Conservation (phyloP, 2,329 filamentous ascomycete species). For the Penicillium sp. region DNA sequence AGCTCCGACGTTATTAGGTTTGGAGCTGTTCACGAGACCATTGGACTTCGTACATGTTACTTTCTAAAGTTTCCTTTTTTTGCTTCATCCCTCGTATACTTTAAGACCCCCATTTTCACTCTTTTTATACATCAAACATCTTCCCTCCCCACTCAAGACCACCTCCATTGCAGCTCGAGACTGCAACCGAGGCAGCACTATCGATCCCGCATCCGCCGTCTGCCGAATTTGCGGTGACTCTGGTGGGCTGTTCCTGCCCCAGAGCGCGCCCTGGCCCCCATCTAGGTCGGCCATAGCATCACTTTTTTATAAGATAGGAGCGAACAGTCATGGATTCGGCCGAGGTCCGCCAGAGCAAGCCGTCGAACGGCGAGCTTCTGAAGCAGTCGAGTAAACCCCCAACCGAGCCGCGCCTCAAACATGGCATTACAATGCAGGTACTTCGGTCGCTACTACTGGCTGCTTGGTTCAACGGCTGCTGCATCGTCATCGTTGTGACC, state of each 20-base stretch:
- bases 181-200: slow-evolving; percentile 4
- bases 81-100: background rate
- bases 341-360: slow-evolving; percentile 33
- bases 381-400: slow-evolving; percentile 18
- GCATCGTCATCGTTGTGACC: slow-evolving; percentile 47
- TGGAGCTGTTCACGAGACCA: slow-evolving; percentile 1
- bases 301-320: background rate
- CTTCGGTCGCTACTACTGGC: slow-evolving; percentile 43
- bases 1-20: slow-evolving; percentile 2
- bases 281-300: background rate
- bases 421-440: slow-evolving; percentile 45
- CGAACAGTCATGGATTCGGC: slow-evolving; percentile 28
- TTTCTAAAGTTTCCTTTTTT: background rate
- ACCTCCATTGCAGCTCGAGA: slow-evolving; percentile 1
- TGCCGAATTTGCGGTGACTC: slow-evolving; percentile 2
- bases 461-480: slow-evolving; percentile 45
- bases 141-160: background rate
- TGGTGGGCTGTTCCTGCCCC: background rate
- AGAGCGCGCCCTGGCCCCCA: background rate
- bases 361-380: slow-evolving; percentile 14
- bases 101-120: background rate
- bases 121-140: background rate
- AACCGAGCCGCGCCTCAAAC: slow-evolving; percentile 39
- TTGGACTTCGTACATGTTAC: background rate
- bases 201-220: slow-evolving; percentile 11